phyloP scores from a whole-genome alignment of 2,329 filamentous ascomycete genomes.

The Stemphylium lycopersici region DNA sequence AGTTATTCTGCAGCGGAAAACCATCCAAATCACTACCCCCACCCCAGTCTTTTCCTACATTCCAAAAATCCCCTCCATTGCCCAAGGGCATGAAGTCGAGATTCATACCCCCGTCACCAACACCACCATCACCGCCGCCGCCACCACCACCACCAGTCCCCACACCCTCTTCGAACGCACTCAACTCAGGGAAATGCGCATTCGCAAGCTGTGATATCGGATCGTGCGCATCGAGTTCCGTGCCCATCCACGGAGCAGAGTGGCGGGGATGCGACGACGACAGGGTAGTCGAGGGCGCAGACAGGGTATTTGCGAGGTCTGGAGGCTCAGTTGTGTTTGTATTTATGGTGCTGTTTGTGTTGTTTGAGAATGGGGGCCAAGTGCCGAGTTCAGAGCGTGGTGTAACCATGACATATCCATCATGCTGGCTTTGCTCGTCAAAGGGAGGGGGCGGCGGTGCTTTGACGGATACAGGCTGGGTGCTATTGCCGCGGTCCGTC shows the following conservation, averaged over 20 bases:
- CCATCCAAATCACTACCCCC: constrained; percentile 39
- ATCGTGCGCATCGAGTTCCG: constrained; percentile 32
- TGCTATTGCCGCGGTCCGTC: constrained; percentile 21
- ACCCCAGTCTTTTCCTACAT: constrained; percentile 25
- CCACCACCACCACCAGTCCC: not conserved
- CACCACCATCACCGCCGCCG: not conserved
- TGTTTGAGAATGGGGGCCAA: constrained; percentile 20
- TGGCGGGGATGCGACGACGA: constrained; percentile 5
- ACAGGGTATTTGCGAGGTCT: constrained; percentile 17
- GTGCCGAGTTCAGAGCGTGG: constrained; percentile 33
- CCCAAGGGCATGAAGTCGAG: constrained; percentile 41
- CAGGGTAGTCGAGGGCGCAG: constrained; percentile 12
- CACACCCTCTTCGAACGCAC: constrained; percentile 14
- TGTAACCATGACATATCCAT: constrained; percentile 41
- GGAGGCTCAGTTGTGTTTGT: constrained; percentile 8
- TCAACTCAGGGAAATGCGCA: constrained; percentile 44
- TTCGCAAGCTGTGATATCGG: constrained; percentile 33
- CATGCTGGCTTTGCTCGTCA: constrained; percentile 16
- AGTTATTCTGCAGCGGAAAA: constrained; percentile 14
- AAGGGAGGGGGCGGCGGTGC: constrained; percentile 18
- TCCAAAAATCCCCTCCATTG: constrained; percentile 23
- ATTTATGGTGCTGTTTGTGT: too few relatives aligned
- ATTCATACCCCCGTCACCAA: constrained; percentile 22
- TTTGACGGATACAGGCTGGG: constrained; percentile 13
- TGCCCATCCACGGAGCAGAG: constrained; percentile 35